Base-by-base conservation (phyloP, 257 asterid genomes). In the Linaria vulgaris region DNA sequence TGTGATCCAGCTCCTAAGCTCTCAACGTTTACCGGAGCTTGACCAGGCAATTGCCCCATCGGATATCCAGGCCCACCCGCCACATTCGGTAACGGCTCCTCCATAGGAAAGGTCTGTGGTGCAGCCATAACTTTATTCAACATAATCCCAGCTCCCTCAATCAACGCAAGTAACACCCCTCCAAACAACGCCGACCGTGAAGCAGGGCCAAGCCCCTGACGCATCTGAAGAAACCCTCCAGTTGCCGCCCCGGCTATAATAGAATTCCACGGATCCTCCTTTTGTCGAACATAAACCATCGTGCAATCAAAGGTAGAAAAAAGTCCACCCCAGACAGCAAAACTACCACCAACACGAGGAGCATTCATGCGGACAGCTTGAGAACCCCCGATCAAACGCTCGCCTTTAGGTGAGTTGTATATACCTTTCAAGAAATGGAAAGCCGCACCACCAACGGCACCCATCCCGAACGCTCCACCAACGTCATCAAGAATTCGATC, bases 361-460 rank as follows among this genome's bases (percentile, higher is more conserved):
- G 98, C 98, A 56, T 91, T 91, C 98, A 91, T 91, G 22, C 96
- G 86, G 65, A 88, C 87, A 12, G 96, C 94, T 70, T 91, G 96
- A 27, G 87, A 70, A 11, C 86, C 98, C 22, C 96, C 96, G 24
- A 73, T 23, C 1, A 88, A 38, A 19, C 97, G 95, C 82, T 87
- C 95, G 1, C 97, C 96, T 76, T 78, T 83, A 5, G 98, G 98
- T 15, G 96, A 83, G 76, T 84, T 75, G 50, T 86, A 86, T 48
- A 66, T 69, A 10, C 96, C 98, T 73, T 83, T 91, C 79, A 88
- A 48, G 83, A 88, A 86, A 82, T 91, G 95, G 80, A 76, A 91
- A 37, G 90, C 95, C 15, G 96, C 53, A 44, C 96, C 96, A 37
- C 91, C 94, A 52, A 88, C 94, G 13, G 91, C 95, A 37, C 97